Base-by-base conservation (phyloP, 164 flowering plant species). In the Euptelea pleiosperma region DNA sequence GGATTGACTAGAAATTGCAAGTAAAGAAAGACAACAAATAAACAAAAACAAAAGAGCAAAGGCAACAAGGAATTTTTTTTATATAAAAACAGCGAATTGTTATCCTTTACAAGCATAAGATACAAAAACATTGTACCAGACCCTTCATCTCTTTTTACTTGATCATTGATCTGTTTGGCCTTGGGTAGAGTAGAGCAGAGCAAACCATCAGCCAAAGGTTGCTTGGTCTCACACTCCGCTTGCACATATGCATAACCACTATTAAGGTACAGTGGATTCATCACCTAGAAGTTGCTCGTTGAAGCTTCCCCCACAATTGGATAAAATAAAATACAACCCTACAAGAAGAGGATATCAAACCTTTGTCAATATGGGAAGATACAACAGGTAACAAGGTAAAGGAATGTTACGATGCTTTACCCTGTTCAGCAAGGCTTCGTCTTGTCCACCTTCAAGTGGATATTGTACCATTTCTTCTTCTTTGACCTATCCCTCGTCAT, bases 381-480 rank as follows among this genome's bases (percentile, higher is more conserved):
- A 9, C 4, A 16, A 57, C 14, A 51, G 14, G 25, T 26, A 22
- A 14, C 18, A 14, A 3, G 11, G 26, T 34, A 34, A 11, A 14
- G 42, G 1, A n/a, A n/a, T n/a, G n/a, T n/a, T n/a, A n/a, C n/a
- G n/a, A 41, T 21, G 36, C 36, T 68, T 60, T 48, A 65, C 72
- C 54, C 19, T 25, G 3, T 40, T 76, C 67, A 83, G 71, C 96
- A 92, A 31, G 89, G 63, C 62, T 89, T 87, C 55, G 81, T 77
- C 75, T 84, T 88, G 68, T 87, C 89, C 34, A 77, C 89, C 70
- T 89, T 89, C 63, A 83, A 35, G 60, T 68, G 98, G 64, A 87
- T 74, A 50, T 88, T 86, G 70, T 50, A 93, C 98, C 98, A 93
- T 73, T 78, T 90, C 70, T 82, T 93, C 76, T 81, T 90, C 82